Base-by-base conservation (phyloP, 2,329 filamentous ascomycete species). In the Mariannaea elegans region DNA sequence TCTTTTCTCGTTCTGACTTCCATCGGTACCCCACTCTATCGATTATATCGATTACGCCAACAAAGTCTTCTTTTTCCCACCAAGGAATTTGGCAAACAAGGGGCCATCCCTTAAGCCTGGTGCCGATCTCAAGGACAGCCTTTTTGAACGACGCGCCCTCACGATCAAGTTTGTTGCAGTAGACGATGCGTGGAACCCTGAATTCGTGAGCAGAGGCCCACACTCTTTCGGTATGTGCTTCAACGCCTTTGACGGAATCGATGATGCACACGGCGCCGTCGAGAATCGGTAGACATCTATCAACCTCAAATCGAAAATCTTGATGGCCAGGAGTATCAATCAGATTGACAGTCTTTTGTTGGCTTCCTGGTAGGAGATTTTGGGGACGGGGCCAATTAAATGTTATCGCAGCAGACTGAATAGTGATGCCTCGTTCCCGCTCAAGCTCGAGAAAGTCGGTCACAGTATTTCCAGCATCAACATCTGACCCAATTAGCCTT, bases 301-400 rank as follows among this genome's bases (percentile, higher is more conserved):
- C 85, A 2, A 98, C 95, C 75, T 99, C 95, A 71, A 98, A 98
- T 1, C 94, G 93, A 70, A 99, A 99, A 75, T 99, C 95, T 19
- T 96, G 94, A 73, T 99, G 95, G 1, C 95, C 95, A 2, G 95
- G 95, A 0, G 95, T 98, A 74, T 99, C 95, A 61, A 99, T 98
- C 2, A 97, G 81, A 73, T 97, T 97, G 75, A 97, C 89, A 5
- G 88, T 91, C 73, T 94, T 86, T 76, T 79, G 79, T 48, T 72
- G 69, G 57, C 71, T 73, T 63, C 75, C 77, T 1, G 74, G 77
- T n/a, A 70, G 72, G 23, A 76, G 76, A 55, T 79, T 71, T 31
- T 80, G 73, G 36, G 80, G 73, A 7, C 88, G 89, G 6, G 95
- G 95, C 95, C 95, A 99, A 64, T 90, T 84, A 75, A 98, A 97